Evolutionary conservation across 2,329 filamentous ascomycete genomes (phyloP), one percentile per base, ranked within the genome.

Genomic region (Penicillium aurantiogriseum): DNA sequence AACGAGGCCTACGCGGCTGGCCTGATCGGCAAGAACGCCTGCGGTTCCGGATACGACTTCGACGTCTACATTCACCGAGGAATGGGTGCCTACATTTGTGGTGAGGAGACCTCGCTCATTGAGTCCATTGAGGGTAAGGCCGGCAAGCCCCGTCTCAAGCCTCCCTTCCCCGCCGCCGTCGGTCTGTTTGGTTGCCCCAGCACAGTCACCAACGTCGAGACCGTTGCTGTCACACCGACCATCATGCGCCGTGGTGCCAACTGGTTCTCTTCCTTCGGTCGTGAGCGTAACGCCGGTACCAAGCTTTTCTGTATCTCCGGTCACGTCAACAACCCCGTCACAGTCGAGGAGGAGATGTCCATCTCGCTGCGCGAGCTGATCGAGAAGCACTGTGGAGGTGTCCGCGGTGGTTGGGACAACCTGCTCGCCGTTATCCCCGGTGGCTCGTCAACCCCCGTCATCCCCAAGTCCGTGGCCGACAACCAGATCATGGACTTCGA

Each of bases 401-500:
- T 99, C 51, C 88, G 87, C 69, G 94, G 94, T 62, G 94, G 94
- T 57, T 99, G 94, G 94, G 94, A 99, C 76, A 99, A 99, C 80
- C 84, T 99, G 51, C 87, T 92, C 68, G 94, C 94, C 63, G 80
- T 99, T 71, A 99, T 99, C 67, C 94, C 94, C 8, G 94, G 94
- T 73, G 94, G 94, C 64, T 97, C 92, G 2, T 99, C 94, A 9
- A 99, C 94, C 0, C 94, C 94, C 8, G 93, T 99, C 67, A 84
- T 99, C 50, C 94, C 94, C 67, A 96, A 93, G 83, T 78, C 77
- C 63, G 80, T 96, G 65, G 97, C 94, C 76, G 92, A 97, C 76
- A 88, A 96, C 70, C 93, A 97, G 77, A 79, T 99, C 54, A 99
- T 99, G 94, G 94, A 99, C 80, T 99, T 97, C 73, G 94, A 99